Evolutionary conservation across 768 basidiomycete genomes (phyloP), one percentile per base, ranked within the genome.

Genomic region (Porphyrellus cyaneotinctus): DNA sequence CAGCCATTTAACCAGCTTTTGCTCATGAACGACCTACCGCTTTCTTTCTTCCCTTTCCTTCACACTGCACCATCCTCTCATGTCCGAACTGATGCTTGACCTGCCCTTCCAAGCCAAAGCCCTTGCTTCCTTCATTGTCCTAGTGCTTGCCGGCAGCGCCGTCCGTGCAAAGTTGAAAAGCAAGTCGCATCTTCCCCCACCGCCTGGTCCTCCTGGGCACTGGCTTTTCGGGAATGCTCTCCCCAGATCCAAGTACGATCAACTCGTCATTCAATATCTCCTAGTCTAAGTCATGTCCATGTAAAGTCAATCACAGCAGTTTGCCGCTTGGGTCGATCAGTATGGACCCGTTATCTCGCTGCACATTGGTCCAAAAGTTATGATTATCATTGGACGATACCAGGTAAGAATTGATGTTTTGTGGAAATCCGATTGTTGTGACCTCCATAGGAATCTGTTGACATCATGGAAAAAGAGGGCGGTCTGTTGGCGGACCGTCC

Each of bases 391-490:
- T 23, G 69, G 70, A 3, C 64, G 70, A 0, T 62, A 79, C 45
- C 70, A 81, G 62, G 70, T 70, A 13, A 56, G 56, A 37, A 9
- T 15, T 28, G 9, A 9, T 28, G 26, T 28, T 28, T 28, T 28
- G 26, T 9, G 26, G 26, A 28, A 9, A 28, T 28, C 9, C 9
- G 26, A 28, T 28, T 28, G 26, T 5, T 5, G 26, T 28, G 2
- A 38, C 10, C 6, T 22, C 32, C 7, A 11, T 65, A 83, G 64
- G 82, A 81, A 33, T 82, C 83, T 0, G 74, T 83, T 0, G 82
- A 85, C 20, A 78, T 85, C 51, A 80, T 85, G 82, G 83, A 85
- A 60, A 80, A 79, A 47, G 80, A 84, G 57, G 83, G 83, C n/a
- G 76, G 78, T 5, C 56, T 72, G 5, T 65, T 80, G n/a, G 78